These are phyloP conservation scores for Mucor racemosus DNA, from an alignment of 371 early-diverging fungal species.

Conservation along the genomic window DNA sequence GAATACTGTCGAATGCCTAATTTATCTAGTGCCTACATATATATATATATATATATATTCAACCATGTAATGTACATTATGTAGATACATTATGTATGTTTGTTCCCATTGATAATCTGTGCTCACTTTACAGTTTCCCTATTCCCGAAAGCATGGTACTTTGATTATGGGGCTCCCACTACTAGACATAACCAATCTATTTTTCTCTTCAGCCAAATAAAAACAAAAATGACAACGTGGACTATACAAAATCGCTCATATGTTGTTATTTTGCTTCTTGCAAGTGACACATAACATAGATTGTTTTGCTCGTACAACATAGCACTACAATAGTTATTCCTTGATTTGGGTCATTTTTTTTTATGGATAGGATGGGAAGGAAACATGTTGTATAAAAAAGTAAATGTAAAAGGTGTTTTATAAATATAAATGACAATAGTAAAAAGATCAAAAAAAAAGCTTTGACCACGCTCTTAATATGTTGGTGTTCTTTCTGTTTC, in stretches of 20 bases:
- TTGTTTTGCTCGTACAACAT: conserved; percentile 4
- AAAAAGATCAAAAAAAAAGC: neutral
- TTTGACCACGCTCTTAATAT: neutral
- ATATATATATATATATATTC: too few relatives aligned
- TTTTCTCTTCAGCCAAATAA: neutral
- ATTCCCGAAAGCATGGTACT: neutral
- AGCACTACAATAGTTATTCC: neutral
- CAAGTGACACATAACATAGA: neutral
- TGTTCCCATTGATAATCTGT: too few relatives aligned
- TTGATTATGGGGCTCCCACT: neutral
- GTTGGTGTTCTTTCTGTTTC: too few relatives aligned
- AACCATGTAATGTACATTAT: too few relatives aligned
- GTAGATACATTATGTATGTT: too few relatives aligned
- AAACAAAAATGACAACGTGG: conserved; percentile 11
- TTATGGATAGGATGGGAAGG: neutral
- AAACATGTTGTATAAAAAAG: conserved; percentile 5
- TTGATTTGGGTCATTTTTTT: conserved; percentile 1
- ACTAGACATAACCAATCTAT: neutral
- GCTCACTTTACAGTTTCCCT: too few relatives aligned
- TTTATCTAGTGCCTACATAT: too few relatives aligned
- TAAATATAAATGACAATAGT: too few relatives aligned
- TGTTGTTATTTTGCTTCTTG: neutral
- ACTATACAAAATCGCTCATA: conserved; percentile 3
- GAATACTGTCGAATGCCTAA: too few relatives aligned
- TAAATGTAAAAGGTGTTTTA: neutral